A percentile compares a stretch with the other conserved stretches of the same genome.
Conservation (phyloP, 768 basidiomycete species). For the Hirschioporus abietinus region DNA sequence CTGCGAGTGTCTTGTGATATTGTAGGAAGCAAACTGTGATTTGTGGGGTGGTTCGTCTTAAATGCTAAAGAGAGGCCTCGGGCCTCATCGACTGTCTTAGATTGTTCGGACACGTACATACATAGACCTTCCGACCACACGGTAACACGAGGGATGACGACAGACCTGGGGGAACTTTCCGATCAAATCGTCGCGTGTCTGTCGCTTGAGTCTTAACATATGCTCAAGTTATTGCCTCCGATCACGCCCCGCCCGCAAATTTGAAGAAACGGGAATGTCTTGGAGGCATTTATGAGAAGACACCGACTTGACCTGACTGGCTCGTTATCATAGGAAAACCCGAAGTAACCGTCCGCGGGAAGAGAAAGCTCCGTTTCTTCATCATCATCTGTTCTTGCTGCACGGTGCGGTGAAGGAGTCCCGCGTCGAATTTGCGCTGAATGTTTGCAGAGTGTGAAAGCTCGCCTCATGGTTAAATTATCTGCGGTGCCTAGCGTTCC, state of each 20-base stretch:
- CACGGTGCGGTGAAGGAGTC: neutral
- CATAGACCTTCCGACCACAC: neutral
- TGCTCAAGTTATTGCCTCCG: neutral
- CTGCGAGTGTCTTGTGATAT: conserved; percentile 17
- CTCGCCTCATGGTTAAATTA: neutral
- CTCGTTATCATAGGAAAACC: neutral
- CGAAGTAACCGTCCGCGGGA: neutral
- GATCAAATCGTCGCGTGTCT: neutral
- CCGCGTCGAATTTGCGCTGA: neutral
- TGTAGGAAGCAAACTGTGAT: neutral
- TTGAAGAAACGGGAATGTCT: neutral
- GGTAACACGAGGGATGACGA: neutral
- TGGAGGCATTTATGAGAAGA: neutral
- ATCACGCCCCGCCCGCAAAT: neutral
- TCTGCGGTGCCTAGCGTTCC: neutral
- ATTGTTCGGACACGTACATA: neutral
- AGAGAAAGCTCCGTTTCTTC: neutral
- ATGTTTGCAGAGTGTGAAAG: neutral
- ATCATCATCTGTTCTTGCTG: neutral
- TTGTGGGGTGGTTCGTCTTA: neutral
- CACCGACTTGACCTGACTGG: neutral
- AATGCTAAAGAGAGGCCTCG: neutral
- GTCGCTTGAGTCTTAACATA: neutral
- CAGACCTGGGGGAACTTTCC: neutral
- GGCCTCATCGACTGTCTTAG: neutral